Evolutionary conservation across 2,329 filamentous ascomycete species (phyloP).

Genomic region (Blumeriella jaapii): DNA sequence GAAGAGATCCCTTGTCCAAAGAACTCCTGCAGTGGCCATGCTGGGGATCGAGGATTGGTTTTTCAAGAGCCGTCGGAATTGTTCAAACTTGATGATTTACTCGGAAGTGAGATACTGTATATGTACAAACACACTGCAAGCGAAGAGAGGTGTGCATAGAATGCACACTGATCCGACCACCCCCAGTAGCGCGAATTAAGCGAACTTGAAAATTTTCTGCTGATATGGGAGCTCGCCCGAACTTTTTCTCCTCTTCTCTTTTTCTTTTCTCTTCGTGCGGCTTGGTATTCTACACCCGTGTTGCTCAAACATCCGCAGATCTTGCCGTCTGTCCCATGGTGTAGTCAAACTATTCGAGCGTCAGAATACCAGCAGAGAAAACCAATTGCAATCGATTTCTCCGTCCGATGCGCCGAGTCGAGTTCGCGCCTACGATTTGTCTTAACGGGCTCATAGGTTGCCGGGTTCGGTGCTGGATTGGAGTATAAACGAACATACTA

Average conservation of each 20-base stretch:
- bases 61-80: too few species aligned
- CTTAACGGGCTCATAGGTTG: slow-evolving; percentile 21
- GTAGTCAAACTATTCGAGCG: slow-evolving; percentile 25
- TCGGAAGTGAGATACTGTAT: too few species aligned
- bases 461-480: slow-evolving; percentile 26
- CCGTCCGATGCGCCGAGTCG: slow-evolving; percentile 7
- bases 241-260: not conserved
- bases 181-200: too few species aligned
- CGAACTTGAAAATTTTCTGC: too few species aligned
- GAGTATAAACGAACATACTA: slow-evolving; percentile 41
- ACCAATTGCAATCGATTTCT: slow-evolving; percentile 55
- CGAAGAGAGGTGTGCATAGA: too few species aligned
- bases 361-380: slow-evolving; percentile 29
- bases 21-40: too few species aligned
- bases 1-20: too few species aligned
- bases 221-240: too few species aligned
- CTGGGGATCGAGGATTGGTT: too few species aligned
- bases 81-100: too few species aligned
- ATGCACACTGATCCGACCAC: too few species aligned
- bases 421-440: slow-evolving; percentile 19
- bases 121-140: too few species aligned
- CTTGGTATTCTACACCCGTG: slow-evolving; percentile 24
- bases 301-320: slow-evolving; percentile 25
- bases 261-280: slow-evolving; percentile 23
- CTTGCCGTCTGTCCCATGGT: slow-evolving; percentile 19